A percentile compares a stretch with the other conserved stretches of the same genome.
phyloP scores from a whole-genome alignment of 805 yeast genomes.

The Yarrowia sp. region DNA sequence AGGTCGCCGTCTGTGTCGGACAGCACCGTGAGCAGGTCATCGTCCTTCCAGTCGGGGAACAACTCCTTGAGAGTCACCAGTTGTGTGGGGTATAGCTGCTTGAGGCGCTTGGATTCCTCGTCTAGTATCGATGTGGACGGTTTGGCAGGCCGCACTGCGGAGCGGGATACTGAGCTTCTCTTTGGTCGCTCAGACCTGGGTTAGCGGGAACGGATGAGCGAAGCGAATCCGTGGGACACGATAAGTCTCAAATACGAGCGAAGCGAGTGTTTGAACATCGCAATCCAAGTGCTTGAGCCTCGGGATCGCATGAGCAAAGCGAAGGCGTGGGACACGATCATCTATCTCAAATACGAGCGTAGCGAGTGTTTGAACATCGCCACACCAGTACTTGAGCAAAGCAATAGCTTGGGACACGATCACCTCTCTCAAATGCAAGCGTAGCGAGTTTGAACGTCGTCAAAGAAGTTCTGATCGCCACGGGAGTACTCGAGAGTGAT shows the following conservation, averaged over 20 bases:
- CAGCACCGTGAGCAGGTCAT: constrained; percentile 78
- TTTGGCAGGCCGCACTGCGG: constrained; percentile 38
- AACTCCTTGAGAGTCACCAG: constrained; percentile 73
- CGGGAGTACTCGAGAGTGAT: too few relatives aligned
- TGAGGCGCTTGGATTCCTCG: constrained; percentile 49
- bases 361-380: not conserved
- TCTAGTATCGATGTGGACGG: constrained; percentile 42
- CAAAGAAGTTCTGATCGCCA: too few relatives aligned
- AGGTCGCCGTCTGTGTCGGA: constrained; percentile 74
- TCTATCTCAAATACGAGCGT: too few relatives aligned
- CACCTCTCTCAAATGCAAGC: too few relatives aligned
- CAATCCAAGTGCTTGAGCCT: too few relatives aligned
- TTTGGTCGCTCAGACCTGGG: constrained; percentile 40
- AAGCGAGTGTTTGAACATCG: too few relatives aligned
- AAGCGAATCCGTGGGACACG: too few relatives aligned
- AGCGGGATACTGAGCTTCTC: constrained; percentile 37
- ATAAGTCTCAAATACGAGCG: too few relatives aligned
- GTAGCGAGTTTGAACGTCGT: too few relatives aligned
- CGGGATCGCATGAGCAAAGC: too few relatives aligned
- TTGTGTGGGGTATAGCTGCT: constrained; percentile 48
- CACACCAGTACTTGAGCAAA: not conserved
- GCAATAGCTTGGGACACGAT: too few relatives aligned
- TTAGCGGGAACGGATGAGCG: not conserved
- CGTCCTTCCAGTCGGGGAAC: constrained; percentile 93
- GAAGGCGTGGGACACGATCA: too few relatives aligned